phyloP scores from a whole-genome alignment of 148 eudicot genomes.

The Rheum nobile region DNA sequence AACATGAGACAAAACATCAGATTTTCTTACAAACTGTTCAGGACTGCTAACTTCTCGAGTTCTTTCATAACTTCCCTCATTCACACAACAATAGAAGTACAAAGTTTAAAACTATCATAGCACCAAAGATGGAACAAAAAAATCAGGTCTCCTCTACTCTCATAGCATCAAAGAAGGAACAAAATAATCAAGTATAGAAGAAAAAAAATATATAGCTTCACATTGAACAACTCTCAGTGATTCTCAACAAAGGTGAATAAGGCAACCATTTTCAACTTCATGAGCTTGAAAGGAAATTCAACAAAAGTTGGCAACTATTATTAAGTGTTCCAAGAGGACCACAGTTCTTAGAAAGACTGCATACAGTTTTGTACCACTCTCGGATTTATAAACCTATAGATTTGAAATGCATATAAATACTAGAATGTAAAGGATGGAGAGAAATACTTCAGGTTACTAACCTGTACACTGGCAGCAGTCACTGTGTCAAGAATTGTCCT shows the following conservation, averaged over 20 bases:
- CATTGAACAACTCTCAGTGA: neutral
- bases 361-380: neutral
- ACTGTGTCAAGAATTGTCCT: constrained; percentile 74
- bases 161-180: neutral
- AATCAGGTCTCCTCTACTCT: neutral
- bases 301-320: neutral
- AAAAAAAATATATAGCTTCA: neutral
- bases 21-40: neutral
- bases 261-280: neutral
- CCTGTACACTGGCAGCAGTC: constrained; percentile 90
- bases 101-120: neutral
- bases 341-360: neutral
- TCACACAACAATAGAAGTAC: neutral
- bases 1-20: neutral
- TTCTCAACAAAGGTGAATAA: neutral
- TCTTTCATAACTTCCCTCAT: neutral
- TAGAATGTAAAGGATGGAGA: neutral
- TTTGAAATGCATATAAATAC: neutral
- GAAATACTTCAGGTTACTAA: constrained; percentile 9
- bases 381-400: neutral
- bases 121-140: neutral
- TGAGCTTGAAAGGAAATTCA: neutral
- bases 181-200: neutral
- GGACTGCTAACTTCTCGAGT: neutral
- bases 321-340: neutral